Base-by-base conservation (phyloP, 179 eudicot genomes). In the Beta corolliflora region DNA sequence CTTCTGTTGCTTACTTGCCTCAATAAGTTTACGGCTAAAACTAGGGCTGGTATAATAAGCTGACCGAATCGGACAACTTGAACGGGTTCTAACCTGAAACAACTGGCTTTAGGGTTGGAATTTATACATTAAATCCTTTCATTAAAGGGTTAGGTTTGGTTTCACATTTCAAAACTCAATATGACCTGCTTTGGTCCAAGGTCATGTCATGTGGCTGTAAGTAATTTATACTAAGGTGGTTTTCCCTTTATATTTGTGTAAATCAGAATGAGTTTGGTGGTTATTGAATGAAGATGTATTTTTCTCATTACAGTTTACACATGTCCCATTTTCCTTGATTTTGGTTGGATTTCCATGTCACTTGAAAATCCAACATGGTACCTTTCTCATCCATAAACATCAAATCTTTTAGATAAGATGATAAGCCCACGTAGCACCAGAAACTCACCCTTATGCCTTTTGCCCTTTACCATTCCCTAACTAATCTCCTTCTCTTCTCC, bases 381-480 rank as follows among this genome's bases (percentile, higher is more conserved):
- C 69, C 58, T 88, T 73, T 85, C 90, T 88, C 93, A 87, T 89
- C 96, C 96, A 92, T 85, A 88, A 84, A 85, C 81, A 84, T 84
- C 23, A 75, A 77, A 80, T 81, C 78, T 50, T 82, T 45, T 21
- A 76, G 97, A 94, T 92, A 94, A 94, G 94, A 86, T 19, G 98
- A 94, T 94, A 94, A 92, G 95, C 89, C 89, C 82, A 86, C 90
- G 84, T 86, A 88, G 80, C 89, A 86, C 55, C 53, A 50, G 12
- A 13, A 61, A 36, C 54, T 70, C 70, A 66, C 10, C 56, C 56
- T 44, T 61, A 14, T 0, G 19, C 74, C 70, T 84, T 77, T 60
- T 76, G 64, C 48, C 25, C 14, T 21, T 10, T 75, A 36, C 59
- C 45, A 56, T 44, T 0, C 23, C 29, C 68, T 76, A 45, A 81